Evolutionary conservation across 331 rosid species (phyloP), one percentile per base, ranked within the genome.

Genomic region (Rosa hybrid): DNA sequence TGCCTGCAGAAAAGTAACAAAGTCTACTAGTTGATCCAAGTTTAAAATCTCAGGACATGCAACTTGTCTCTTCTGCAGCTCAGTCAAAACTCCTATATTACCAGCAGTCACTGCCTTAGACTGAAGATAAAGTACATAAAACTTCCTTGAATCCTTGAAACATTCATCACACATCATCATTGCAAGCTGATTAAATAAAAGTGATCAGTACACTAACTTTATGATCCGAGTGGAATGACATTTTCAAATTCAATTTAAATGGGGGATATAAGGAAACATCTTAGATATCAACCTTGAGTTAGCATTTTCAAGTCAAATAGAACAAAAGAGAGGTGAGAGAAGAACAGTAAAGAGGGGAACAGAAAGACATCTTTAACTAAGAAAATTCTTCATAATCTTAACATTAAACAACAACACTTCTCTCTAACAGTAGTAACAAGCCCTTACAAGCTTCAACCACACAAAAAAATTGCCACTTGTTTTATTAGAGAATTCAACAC

Each of bases 101-200:
- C 78, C 84, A 79, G 79, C 80, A 23, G 84, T 84, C 87, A 87
- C 75, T 78, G 90, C 78, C 86, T 83, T 86, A 88, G 42, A 85
- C 78, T 82, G 87, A 80, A 64, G 83, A 75, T 72, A 87, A 81
- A 82, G 87, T 83, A 81, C 70, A 80, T 64, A 79, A 86, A 81
- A 81, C 81, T 69, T 87, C 87, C 85, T 85, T 84, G 84, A 78
- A 83, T 78, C 91, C 86, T 83, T 87, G 56, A 87, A 82, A 86
- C 79, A 89, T 21, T 89, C 81, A 87, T 88, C 88, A 91, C 97
- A 91, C 92, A 90, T 93, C 98, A 86, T 91, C 97, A 86, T 91
- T 89, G 93, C 90, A 86, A 86, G 89, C 98, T 93, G 94, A 85
- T 90, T 69, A 82, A 85, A 89, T 74, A 85, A 81, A 79, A 84